Percentiles rank a stretch among this genome's conserved stretches.
Evolutionary conservation across 805 yeast genomes (phyloP).

Genomic region (Henningerozyma blattae): DNA sequence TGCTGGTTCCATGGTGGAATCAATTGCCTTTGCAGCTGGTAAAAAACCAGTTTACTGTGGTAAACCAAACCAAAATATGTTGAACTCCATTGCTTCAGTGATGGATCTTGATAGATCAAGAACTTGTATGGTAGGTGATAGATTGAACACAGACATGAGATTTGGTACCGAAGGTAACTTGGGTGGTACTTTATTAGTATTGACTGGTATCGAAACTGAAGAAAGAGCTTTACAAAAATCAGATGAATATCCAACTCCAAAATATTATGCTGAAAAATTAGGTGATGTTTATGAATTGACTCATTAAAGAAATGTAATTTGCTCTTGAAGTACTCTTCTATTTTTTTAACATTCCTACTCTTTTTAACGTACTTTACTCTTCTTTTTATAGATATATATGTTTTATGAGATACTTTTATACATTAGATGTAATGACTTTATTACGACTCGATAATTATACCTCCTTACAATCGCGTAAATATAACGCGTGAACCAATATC

Average conservation of each 20-base stretch:
- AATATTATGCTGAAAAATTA: slow-evolving; percentile 53
- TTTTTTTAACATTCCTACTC: too few relatives aligned
- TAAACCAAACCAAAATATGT: slow-evolving; percentile 81
- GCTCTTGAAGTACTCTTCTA: too few relatives aligned
- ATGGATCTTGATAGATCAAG: slow-evolving; percentile 40
- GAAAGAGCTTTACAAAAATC: slow-evolving; percentile 35
- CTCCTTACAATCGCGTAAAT: background rate
- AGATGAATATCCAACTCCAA: slow-evolving; percentile 37
- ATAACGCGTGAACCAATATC: too few relatives aligned
- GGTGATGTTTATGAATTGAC: slow-evolving; percentile 59
- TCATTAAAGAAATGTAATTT: slow-evolving; percentile 4
- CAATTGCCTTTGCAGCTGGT: slow-evolving; percentile 64
- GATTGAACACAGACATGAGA: slow-evolving; percentile 88
- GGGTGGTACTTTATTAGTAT: slow-evolving; percentile 67
- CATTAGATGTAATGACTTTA: too few relatives aligned
- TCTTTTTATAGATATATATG: too few relatives aligned
- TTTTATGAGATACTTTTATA: too few relatives aligned
- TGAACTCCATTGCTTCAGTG: slow-evolving; percentile 73
- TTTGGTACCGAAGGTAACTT: slow-evolving; percentile 84
- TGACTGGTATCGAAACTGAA: slow-evolving; percentile 84
- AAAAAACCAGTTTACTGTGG: slow-evolving; percentile 86
- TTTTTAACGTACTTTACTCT: too few relatives aligned
- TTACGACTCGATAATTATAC: too few relatives aligned
- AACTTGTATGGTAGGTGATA: slow-evolving; percentile 90
- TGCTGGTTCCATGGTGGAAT: slow-evolving; percentile 83